Base-by-base conservation (phyloP, 1,139 yeast genomes). In the Yamadazyma pseudoaaseri region DNA sequence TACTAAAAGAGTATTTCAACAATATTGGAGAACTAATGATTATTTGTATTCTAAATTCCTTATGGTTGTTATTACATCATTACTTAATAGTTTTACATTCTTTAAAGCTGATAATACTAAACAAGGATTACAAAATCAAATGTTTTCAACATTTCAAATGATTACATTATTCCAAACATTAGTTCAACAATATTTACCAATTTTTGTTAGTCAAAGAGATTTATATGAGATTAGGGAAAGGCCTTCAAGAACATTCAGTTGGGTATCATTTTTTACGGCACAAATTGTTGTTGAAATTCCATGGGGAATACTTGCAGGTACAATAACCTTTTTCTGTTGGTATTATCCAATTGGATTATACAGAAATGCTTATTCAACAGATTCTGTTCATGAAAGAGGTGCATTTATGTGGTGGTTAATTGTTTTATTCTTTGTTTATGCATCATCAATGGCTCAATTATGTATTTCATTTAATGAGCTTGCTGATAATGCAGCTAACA, bases 291-390 rank as follows among this genome's bases (percentile, higher is more conserved):
- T 76, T 22, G 96, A 87, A 54, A 56, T 85, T 22, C 95, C 95
- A 18, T 84, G 86, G 82, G 84, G 83, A 51, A 48, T 79, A 12
- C 39, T 80, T 3, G 67, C 73, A 36, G 89, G 87, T 42, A 76
- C 90, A 1, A 16, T 84, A 5, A 71, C 82, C 3, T 87, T 71
- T 62, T 74, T 85, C 52, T 74, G 81, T 41, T 86, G 86, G 80
- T 87, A 86, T 59, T 87, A 84, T 53, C 94, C 96, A 5, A 76
- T 85, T 42, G 95, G 94, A 2, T 62, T 80, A 38, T 76, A 79
- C 49, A 38, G 51, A 8, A 81, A 81, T 53, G 84, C 87, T 6
- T 56, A 56, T 4, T 45, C 53, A 25, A 54, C 50, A 20, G 45
- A 54, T 34, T 24, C 43, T 1, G 55, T 54, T 10, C 27, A 42